phyloP scores from a whole-genome alignment of 257 asterid genomes.

The Voacanga thouarsii region DNA sequence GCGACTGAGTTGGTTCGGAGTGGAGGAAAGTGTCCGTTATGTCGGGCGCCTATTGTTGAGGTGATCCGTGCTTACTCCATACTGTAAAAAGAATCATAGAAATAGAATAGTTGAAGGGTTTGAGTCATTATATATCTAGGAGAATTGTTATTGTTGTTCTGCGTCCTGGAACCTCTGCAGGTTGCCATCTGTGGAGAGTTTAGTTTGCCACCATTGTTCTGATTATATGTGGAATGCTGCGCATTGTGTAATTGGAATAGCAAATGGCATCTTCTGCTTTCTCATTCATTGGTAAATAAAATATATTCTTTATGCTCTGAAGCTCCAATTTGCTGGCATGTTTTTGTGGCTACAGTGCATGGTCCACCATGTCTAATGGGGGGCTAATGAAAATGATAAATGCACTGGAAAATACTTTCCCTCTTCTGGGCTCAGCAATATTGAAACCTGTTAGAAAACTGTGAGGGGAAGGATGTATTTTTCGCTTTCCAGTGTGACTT shows the following conservation, averaged over 20 bases:
- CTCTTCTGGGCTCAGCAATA: too few species aligned
- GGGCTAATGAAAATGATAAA: too few species aligned
- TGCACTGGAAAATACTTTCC: too few species aligned
- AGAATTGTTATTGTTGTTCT: slow-evolving; percentile 29
- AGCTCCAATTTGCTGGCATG: background rate
- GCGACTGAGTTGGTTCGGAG: slow-evolving; percentile 82
- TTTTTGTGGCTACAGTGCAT: background rate
- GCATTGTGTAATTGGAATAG: slow-evolving; percentile 40
- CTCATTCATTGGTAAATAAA: slow-evolving; percentile 60
- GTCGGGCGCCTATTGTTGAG: slow-evolving; percentile 93
- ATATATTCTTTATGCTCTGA: slow-evolving; percentile 32
- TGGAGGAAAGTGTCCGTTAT: slow-evolving; percentile 88
- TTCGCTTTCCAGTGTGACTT: too few species aligned
- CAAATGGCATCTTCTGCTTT: slow-evolving; percentile 37
- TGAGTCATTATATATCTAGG: slow-evolving; percentile 24
- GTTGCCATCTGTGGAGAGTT: slow-evolving; percentile 36
- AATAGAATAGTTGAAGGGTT: slow-evolving; percentile 25
- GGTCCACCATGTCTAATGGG: too few species aligned
- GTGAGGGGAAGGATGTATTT: too few species aligned
- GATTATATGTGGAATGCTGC: slow-evolving; percentile 31
- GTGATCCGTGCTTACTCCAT: slow-evolving; percentile 93
- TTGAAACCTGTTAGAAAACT: too few species aligned
- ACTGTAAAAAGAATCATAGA: slow-evolving; percentile 45
- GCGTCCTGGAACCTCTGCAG: slow-evolving; percentile 27
- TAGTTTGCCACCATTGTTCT: slow-evolving; percentile 28